Conservation (phyloP, 495 filamentous ascomycete species). For the Neurospora sp. region DNA sequence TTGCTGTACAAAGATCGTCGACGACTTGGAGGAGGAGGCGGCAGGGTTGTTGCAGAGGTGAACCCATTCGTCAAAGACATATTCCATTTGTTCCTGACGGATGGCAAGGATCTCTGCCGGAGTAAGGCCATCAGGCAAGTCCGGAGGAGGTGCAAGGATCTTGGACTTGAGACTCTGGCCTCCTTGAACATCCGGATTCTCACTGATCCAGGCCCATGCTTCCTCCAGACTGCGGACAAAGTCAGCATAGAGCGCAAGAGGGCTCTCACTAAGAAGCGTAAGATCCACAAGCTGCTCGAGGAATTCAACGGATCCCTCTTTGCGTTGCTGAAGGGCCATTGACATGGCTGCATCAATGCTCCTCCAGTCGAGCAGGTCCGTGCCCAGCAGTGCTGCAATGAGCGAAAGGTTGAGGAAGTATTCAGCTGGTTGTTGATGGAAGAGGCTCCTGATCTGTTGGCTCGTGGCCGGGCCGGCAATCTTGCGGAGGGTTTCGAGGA, state of each 20-base stretch:
- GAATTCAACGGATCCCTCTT: slow-evolving; percentile 60
- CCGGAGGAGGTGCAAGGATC: slow-evolving; percentile 52
- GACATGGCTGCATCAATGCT: slow-evolving; percentile 70
- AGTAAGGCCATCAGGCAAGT: slow-evolving; percentile 20
- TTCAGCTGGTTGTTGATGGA: slow-evolving; percentile 54
- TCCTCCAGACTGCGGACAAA: slow-evolving; percentile 74
- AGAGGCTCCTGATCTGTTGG: slow-evolving; percentile 57
- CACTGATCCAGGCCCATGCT: slow-evolving; percentile 69
- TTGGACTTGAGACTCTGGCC: slow-evolving; percentile 64
- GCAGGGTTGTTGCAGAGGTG: slow-evolving; percentile 65
- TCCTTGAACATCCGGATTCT: slow-evolving; percentile 55
- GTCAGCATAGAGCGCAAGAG: slow-evolving; percentile 69
- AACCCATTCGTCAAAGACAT: slow-evolving; percentile 91
- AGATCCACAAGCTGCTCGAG: slow-evolving; percentile 65
- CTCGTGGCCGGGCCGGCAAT: slow-evolving; percentile 64
- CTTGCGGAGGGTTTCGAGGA: slow-evolving; percentile 72
- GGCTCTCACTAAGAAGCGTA: slow-evolving; percentile 64
- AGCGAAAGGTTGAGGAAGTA: slow-evolving; percentile 70
- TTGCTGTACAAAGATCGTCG: slow-evolving; percentile 73
- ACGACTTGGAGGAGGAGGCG: slow-evolving; percentile 54
- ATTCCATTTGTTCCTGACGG: slow-evolving; percentile 76
- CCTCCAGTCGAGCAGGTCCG: slow-evolving; percentile 66
- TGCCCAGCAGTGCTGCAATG: slow-evolving; percentile 59
- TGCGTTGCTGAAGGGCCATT: slow-evolving; percentile 57
- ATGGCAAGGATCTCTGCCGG: slow-evolving; percentile 14